Evolutionary conservation across 164 flowering plant species (phyloP).

Genomic region (Berberis vulgaris): DNA sequence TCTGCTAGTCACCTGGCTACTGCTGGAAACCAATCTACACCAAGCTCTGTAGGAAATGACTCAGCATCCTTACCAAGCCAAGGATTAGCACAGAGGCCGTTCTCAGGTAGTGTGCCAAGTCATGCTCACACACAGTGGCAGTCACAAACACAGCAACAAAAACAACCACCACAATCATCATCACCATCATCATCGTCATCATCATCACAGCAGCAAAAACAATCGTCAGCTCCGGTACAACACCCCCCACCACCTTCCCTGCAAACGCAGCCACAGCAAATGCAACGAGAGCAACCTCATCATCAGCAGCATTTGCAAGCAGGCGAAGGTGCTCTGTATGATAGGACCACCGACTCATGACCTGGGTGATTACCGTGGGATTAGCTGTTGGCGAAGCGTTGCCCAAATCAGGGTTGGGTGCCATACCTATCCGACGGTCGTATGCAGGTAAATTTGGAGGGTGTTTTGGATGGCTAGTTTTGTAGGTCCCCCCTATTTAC

Average conservation of each 20-base stretch:
- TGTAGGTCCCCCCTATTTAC: not conserved
- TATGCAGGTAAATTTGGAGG: slow-evolving; percentile 48
- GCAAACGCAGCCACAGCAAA: not conserved
- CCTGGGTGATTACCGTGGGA: slow-evolving; percentile 31
- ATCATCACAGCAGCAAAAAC: not conserved
- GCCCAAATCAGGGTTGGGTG: slow-evolving; percentile 19
- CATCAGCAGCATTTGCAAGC: slow-evolving; percentile 13
- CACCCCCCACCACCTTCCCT: slow-evolving; percentile 8
- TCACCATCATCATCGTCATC: not conserved
- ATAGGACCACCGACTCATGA: slow-evolving; percentile 37
- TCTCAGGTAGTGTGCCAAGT: slow-evolving; percentile 30
- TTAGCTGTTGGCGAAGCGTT: slow-evolving; percentile 12
- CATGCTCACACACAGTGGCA: slow-evolving; percentile 37
- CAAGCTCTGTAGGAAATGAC: slow-evolving; percentile 25
- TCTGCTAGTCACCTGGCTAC: slow-evolving; percentile 28
- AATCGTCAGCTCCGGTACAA: too few species aligned
- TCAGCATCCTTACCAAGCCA: slow-evolving; percentile 20
- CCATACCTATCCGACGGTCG: slow-evolving; percentile 31
- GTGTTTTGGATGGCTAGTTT: not conserved
- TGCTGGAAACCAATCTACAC: slow-evolving; percentile 22
- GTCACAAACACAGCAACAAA: slow-evolving; percentile 23
- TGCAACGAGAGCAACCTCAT: slow-evolving; percentile 16
- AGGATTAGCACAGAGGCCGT: slow-evolving; percentile 41
- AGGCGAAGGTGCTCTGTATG: slow-evolving; percentile 34
- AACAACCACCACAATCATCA: slow-evolving; percentile 14